phyloP scores from a whole-genome alignment of 2,329 filamentous ascomycete species.

The Botrytis elliptica region DNA sequence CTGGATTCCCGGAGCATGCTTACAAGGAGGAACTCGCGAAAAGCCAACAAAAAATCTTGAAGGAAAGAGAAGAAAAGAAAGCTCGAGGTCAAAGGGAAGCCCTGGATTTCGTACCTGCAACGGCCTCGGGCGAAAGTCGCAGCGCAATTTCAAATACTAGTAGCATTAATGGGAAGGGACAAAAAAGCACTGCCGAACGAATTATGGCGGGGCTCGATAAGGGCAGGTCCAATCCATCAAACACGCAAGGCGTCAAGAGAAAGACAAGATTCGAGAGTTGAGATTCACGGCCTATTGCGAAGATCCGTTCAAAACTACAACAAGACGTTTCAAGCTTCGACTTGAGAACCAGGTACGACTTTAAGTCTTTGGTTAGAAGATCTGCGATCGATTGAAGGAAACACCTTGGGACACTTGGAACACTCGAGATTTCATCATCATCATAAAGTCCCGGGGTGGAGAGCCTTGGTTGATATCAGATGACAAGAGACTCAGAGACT shows the following conservation, averaged over 20 bases:
- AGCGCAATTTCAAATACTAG: constrained; percentile 30
- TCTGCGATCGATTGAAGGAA: neutral
- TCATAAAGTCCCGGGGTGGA: neutral
- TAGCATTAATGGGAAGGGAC: constrained; percentile 24
- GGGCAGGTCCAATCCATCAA: constrained; percentile 36
- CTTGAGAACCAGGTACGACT: neutral
- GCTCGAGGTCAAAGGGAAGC: constrained; percentile 35
- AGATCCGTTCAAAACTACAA: neutral
- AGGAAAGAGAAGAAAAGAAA: constrained; percentile 37
- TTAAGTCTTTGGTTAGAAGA: neutral
- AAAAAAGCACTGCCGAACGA: constrained; percentile 39
- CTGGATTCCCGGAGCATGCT: constrained; percentile 54
- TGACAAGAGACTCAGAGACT: neutral
- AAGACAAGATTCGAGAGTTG: constrained; percentile 40
- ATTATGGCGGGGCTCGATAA: constrained; percentile 40
- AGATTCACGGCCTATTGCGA: constrained; percentile 19
- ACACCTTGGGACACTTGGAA: neutral
- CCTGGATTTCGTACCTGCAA: constrained; percentile 39
- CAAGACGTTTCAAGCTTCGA: neutral
- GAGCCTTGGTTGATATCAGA: neutral
- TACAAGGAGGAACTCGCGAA: constrained; percentile 51
- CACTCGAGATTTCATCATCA: neutral
- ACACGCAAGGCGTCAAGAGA: constrained; percentile 37
- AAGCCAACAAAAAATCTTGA: constrained; percentile 43
- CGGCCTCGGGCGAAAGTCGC: constrained; percentile 29